Percentiles rank a stretch among this genome's conserved stretches.
Conservation (phyloP, 192 early-diverging fungal species). For the Backusella tarrabulga region DNA sequence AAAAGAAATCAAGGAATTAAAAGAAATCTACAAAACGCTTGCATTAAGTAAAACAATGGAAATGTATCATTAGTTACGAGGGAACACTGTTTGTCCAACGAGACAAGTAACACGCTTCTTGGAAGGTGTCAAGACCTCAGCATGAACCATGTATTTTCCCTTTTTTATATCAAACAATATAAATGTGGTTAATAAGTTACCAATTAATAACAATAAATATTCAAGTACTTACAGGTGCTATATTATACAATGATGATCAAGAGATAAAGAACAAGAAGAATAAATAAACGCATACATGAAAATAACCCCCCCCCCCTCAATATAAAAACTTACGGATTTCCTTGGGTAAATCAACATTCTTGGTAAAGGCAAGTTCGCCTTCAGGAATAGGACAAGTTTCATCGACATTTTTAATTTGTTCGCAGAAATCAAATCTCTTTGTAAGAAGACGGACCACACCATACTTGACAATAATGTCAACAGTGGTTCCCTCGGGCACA, state of each 20-base stretch:
- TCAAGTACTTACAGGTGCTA: conserved; percentile 11
- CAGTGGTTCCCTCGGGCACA: conserved; percentile 43
- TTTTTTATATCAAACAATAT: conserved; percentile 20
- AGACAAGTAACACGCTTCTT: conserved; percentile 46
- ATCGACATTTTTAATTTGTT: conserved; percentile 45
- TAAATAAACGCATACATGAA: background rate
- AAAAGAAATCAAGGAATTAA: background rate
- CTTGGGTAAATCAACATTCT: conserved; percentile 50
- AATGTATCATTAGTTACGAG: background rate
- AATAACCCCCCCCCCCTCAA: background rate
- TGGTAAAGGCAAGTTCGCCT: conserved; percentile 39
- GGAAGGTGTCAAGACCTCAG: conserved; percentile 38
- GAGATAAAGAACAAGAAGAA: background rate
- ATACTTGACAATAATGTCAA: conserved; percentile 47
- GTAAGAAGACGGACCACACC: conserved; percentile 47
- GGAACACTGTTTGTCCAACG: conserved; percentile 40
- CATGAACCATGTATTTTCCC: conserved; percentile 55
- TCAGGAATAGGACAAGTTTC: conserved; percentile 47
- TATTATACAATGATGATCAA: background rate
- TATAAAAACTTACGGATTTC: conserved; percentile 51
- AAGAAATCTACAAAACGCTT: background rate
- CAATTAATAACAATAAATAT: background rate
- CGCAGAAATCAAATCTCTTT: conserved; percentile 51
- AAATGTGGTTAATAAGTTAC: background rate
- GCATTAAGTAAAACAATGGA: background rate